Conservation (phyloP, 164 flowering plant species). For the Platanus orientalis region DNA sequence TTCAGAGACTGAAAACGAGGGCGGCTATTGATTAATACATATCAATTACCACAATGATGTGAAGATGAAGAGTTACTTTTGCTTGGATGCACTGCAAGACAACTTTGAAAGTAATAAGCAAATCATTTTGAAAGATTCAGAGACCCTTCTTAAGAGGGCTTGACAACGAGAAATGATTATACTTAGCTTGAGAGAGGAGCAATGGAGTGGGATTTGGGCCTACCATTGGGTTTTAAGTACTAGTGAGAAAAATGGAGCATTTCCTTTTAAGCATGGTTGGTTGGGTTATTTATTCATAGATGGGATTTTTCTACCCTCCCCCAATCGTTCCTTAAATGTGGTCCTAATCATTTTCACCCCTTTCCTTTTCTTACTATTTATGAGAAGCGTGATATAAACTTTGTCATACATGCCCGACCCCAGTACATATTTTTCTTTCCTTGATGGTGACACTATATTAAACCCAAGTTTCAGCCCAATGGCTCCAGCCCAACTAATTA, state of each 20-base stretch:
- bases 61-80: constrained; percentile 40
- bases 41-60: constrained; percentile 68
- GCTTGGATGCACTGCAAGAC: constrained; percentile 73
- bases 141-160: constrained; percentile 6
- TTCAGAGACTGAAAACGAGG: constrained; percentile 17
- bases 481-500: too few species aligned
- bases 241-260: not conserved
- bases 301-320: constrained; percentile 32
- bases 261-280: not conserved
- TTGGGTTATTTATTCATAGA: constrained; percentile 33
- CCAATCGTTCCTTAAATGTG: not conserved
- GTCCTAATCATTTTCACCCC: not conserved
- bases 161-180: constrained; percentile 46
- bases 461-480: too few species aligned
- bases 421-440: too few species aligned
- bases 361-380: not conserved
- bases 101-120: constrained; percentile 37
- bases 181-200: constrained; percentile 79
- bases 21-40: constrained; percentile 47
- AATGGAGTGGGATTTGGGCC: constrained; percentile 24
- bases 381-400: too few species aligned
- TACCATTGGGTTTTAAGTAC: constrained; percentile 9
- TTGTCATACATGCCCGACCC: too few species aligned
- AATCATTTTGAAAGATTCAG: constrained; percentile 28
- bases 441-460: too few species aligned